Conservation (phyloP, 2,329 filamentous ascomycete species). For the Dothiorella sarmentorum region DNA sequence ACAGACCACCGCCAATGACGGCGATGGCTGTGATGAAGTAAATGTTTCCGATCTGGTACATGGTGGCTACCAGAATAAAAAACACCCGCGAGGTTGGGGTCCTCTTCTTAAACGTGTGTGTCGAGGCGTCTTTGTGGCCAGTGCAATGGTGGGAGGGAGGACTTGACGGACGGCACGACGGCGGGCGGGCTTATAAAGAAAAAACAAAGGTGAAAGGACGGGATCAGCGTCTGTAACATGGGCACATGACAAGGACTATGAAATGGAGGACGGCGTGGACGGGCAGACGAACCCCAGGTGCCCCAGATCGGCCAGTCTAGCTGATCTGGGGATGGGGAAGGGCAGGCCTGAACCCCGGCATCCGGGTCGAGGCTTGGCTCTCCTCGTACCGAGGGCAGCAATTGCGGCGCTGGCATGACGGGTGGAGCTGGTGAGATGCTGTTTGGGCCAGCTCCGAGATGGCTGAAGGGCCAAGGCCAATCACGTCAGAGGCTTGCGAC, state of each 20-base stretch:
- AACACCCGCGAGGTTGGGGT: background rate
- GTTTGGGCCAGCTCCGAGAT: constrained; percentile 5
- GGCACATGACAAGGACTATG: constrained; percentile 7
- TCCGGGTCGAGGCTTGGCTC: background rate
- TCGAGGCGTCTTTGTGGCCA: background rate
- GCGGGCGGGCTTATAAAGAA: constrained; percentile 13
- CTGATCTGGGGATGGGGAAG: too few relatives aligned
- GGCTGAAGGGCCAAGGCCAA: constrained; percentile 10
- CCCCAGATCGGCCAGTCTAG: constrained; percentile 10
- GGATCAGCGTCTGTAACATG: constrained; percentile 2
- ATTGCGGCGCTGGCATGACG: constrained; percentile 6
- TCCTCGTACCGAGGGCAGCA: background rate
- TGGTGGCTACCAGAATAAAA: background rate
- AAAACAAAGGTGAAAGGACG: background rate
- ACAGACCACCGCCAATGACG: constrained; percentile 62
- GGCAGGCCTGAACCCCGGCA: too few relatives aligned
- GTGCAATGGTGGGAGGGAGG: background rate
- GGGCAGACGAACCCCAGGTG: constrained; percentile 6
- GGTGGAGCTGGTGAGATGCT: background rate
- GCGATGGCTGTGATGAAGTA: constrained; percentile 57
- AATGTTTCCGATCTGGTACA: constrained; percentile 50
- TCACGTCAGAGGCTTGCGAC: constrained; percentile 6
- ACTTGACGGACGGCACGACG: background rate
- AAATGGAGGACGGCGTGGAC: background rate
- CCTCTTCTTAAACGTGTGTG: background rate